Conservation (phyloP, 2,329 filamentous ascomycete genomes). For the Fusarium nygamai region DNA sequence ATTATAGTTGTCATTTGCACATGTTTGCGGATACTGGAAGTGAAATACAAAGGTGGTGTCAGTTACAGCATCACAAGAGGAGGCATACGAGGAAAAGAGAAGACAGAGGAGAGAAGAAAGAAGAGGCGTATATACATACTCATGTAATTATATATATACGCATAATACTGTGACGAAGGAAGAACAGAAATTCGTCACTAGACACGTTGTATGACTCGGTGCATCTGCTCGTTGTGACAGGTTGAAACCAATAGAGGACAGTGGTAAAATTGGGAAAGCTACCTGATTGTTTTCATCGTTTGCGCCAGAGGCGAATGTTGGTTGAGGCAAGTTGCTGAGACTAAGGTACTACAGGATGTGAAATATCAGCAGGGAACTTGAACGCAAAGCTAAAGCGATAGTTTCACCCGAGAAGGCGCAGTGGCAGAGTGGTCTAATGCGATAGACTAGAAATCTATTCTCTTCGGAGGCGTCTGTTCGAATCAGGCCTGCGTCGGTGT, state of each 20-base stretch:
- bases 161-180: constrained; percentile 32
- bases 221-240: not conserved
- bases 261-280: not conserved
- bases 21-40: not conserved
- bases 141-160: constrained; percentile 36
- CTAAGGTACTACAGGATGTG: not conserved
- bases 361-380: accelerated
- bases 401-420: constrained; percentile 5
- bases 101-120: not conserved
- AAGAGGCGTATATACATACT: constrained; percentile 29
- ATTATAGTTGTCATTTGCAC: not conserved
- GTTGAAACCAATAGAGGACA: not conserved
- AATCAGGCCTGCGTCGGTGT: constrained; percentile 32
- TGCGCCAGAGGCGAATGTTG: no score
- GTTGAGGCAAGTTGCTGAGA: not conserved
- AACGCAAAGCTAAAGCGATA: accelerated
- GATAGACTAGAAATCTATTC: constrained; percentile 36
- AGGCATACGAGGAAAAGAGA: not conserved
- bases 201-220: not conserved
- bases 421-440: constrained; percentile 35
- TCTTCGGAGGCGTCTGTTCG: constrained; percentile 33
- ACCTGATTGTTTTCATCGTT: not conserved
- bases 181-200: constrained; percentile 21
- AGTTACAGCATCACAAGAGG: not conserved
- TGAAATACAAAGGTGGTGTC: not conserved